Conservation (phyloP, 2,329 filamentous ascomycete species). For the Neocucurbitaria cava region DNA sequence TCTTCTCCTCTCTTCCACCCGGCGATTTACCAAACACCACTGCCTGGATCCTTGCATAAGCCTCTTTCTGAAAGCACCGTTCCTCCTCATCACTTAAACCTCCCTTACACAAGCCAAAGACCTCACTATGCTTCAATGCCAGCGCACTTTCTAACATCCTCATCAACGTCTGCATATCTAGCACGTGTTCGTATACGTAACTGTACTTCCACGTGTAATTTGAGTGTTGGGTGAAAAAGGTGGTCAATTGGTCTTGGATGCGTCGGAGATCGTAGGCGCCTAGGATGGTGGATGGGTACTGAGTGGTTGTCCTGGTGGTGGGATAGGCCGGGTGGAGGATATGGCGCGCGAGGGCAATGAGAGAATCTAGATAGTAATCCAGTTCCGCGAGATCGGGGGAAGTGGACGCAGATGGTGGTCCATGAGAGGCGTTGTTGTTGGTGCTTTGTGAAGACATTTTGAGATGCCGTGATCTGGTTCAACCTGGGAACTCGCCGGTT, state of each 20-base stretch:
- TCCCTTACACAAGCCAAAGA: not conserved
- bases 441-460: no score
- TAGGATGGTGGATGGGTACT: not conserved
- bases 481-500: no score
- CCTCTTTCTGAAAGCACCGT: not conserved
- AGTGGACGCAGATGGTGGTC: no score
- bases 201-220: not conserved
- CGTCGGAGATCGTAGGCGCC: not conserved
- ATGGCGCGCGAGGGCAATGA: not conserved
- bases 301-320: no score
- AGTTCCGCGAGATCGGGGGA: not conserved
- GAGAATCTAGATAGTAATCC: not conserved
- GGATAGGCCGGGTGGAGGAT: not conserved
- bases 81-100: not conserved
- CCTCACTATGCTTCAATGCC: not conserved
- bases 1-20: no score
- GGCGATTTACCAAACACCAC: not conserved
- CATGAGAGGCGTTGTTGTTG: no score
- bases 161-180: not conserved
- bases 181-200: not conserved
- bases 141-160: not conserved
- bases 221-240: not conserved
- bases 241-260: not conserved
- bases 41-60: not conserved
- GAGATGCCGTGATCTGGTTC: no score